Conservation (phyloP, 352 stramenopile species). For the Plasmopara muralis region DNA sequence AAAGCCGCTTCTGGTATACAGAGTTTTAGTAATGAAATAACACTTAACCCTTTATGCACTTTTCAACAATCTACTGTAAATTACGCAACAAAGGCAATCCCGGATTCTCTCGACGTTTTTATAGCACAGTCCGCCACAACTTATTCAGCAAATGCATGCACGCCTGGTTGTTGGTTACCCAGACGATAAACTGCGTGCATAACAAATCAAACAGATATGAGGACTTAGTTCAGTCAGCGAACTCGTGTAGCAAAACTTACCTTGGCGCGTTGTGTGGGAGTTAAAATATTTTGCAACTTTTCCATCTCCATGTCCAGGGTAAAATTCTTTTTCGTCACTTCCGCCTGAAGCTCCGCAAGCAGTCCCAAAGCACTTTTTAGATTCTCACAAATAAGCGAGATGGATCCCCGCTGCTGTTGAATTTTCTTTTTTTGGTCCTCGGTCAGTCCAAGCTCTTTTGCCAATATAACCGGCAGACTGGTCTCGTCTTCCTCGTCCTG, state of each 20-base stretch:
- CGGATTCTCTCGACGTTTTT: constrained; percentile 15
- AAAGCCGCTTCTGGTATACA: too few relatives aligned
- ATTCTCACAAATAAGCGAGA: constrained; percentile 84
- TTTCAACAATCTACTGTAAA: constrained; percentile 19
- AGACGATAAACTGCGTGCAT: constrained; percentile 87
- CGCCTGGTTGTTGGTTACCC: constrained; percentile 93
- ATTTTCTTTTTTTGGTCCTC: constrained; percentile 92
- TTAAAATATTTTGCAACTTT: constrained; percentile 91
- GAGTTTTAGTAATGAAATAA: neutral
- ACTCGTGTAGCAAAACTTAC: constrained; percentile 15
- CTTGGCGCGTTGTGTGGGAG: constrained; percentile 89
- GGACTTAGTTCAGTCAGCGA: too few relatives aligned
- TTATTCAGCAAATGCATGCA: constrained; percentile 97
- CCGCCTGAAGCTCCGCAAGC: constrained; percentile 82
- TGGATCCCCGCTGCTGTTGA: constrained; percentile 80
- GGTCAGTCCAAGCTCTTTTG: constrained; percentile 83
- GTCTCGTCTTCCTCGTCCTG: constrained; percentile 86
- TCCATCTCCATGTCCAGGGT: constrained; percentile 92
- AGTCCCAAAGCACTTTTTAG: constrained; percentile 82
- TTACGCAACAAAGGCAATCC: constrained; percentile 5
- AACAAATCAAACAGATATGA: too few relatives aligned
- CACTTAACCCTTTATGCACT: constrained; percentile 20
- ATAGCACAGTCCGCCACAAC: constrained; percentile 89
- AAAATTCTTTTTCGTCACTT: constrained; percentile 88
- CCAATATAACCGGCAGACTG: constrained; percentile 85